Evolutionary conservation across 2,329 filamentous ascomycete species (phyloP).

Genomic region (Pseudopyrenochaeta lycopersici): DNA sequence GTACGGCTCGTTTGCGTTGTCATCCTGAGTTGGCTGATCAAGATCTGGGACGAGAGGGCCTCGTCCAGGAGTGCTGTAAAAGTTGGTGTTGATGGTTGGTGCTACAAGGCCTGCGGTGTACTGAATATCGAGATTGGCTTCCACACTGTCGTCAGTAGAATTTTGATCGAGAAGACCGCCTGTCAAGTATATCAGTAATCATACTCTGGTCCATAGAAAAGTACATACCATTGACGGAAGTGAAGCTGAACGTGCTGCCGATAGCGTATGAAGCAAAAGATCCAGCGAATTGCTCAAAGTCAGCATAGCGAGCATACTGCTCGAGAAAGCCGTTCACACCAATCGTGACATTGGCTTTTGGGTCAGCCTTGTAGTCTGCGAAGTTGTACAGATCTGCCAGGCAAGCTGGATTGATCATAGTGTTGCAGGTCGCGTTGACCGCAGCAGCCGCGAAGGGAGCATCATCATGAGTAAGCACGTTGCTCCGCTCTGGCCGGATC

Average conservation of each 20-base stretch:
- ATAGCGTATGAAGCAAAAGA: slow-evolving; percentile 51
- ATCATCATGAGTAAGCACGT: slow-evolving; percentile 41
- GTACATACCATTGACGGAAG: slow-evolving; percentile 53
- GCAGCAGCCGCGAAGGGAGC: slow-evolving; percentile 28
- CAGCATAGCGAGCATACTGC: slow-evolving; percentile 59
- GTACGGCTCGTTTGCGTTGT: slow-evolving; percentile 60
- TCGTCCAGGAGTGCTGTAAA: slow-evolving; percentile 59
- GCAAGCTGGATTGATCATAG: slow-evolving; percentile 56
- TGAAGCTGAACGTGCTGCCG: slow-evolving; percentile 56
- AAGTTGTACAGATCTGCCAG: slow-evolving; percentile 58
- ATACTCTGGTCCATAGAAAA: not conserved
- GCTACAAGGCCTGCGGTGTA: slow-evolving; percentile 57
- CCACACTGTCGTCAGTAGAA: slow-evolving; percentile 51
- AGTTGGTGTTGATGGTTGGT: slow-evolving; percentile 53
- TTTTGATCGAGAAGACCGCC: slow-evolving; percentile 45
- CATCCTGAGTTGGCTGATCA: slow-evolving; percentile 52
- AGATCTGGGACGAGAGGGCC: slow-evolving; percentile 58
- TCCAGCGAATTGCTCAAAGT: slow-evolving; percentile 53
- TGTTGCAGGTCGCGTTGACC: slow-evolving; percentile 53
- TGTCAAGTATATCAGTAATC: slow-evolving; percentile 13
- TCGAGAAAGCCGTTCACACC: slow-evolving; percentile 60
- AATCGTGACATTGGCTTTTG: slow-evolving; percentile 48
- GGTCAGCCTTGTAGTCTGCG: slow-evolving; percentile 50
- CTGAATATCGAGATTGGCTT: slow-evolving; percentile 62
- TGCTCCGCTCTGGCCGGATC: slow-evolving; percentile 54